Conservation (phyloP, 164 flowering plant species). For the Pachysandra terminalis region DNA sequence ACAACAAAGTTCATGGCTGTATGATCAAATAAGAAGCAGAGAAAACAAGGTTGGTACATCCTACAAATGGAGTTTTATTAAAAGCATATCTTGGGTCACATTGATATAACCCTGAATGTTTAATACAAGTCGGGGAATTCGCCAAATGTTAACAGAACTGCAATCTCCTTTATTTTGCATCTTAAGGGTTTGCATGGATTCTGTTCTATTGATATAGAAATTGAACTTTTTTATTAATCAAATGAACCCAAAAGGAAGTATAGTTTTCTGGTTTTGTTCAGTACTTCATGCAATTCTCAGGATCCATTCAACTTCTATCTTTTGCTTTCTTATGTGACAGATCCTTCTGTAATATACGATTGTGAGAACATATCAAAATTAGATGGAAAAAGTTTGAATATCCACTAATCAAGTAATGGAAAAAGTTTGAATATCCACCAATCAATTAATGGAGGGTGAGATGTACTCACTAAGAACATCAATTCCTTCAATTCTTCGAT, state of each 20-base stretch:
- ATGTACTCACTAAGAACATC: conserved; percentile 10
- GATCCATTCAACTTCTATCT: conserved; percentile 4
- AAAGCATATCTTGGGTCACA: no score
- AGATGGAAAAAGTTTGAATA: conserved; percentile 2
- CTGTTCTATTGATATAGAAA: no score
- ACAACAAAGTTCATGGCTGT: no score
- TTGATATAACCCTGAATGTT: no score
- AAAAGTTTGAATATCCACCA: neutral
- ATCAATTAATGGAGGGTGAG: neutral
- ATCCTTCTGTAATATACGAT: conserved; percentile 5
- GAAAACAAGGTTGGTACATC: no score
- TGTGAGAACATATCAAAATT: neutral
- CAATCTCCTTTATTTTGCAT: no score
- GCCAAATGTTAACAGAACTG: no score
- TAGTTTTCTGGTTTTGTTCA: neutral
- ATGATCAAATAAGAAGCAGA: no score
- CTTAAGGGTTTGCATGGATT: no score
- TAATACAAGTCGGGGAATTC: no score
- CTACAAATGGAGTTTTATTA: no score
- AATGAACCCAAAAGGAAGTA: neutral
- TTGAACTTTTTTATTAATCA: no score
- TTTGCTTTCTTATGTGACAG: conserved; percentile 10
- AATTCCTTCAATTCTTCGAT: conserved; percentile 32
- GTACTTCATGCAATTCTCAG: neutral
- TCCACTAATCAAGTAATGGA: conserved; percentile 1